Evolutionary conservation across 176 grass and related monocot genomes (phyloP), one percentile per base, ranked within the genome.

Genomic region (Avena eriantha): DNA sequence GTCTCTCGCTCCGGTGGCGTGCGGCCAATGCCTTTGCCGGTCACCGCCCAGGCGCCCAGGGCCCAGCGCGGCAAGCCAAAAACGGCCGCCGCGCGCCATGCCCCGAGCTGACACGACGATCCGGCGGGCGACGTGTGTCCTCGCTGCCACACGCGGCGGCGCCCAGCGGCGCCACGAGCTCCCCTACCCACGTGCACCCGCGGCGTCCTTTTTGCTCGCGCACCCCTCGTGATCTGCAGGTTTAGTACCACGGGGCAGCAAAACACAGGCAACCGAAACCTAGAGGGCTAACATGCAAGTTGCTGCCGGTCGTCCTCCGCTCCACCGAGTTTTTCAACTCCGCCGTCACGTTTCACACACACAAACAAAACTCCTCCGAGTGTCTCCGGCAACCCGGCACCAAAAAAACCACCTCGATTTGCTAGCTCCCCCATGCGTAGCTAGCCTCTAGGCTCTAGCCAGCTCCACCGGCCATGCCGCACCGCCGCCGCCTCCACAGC

Each of bases 381-480:
- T 35, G 79, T 50, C 60, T 82, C 76, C 48, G 57, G 21, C 59
- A 2, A 60, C 80, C 87, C 75, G 21, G 23, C 58, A 48, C 21
- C 18, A 41, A 41, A 41, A 41, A 41, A 4, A 1, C 71, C 9
- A 60, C 13, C 29, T 65, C 46, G 22, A 8, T 48, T 11, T 48
- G 61, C 31, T 8, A 21, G 17, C 10, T 60, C 51, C 46, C 22
- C 60, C 68, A 65, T 65, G 24, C 72, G 6, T 41, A 41, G 4
- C 39, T 41, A 41, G 39, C 39, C 39, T 41, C 39, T 41, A 41
- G 39, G 39, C 47, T 8, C 23, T 83, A 24, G 55, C 21, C 8
- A 74, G 71, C 84, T 45, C 73, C 47, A 31, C 82, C 64, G 60
- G 83, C 84, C 90, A 91, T 91, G 90, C 82, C 90, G 60, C 90